Percentiles rank a stretch among this genome's conserved stretches.
These are phyloP conservation scores for Pseudogymnoascus sp. DNA, from an alignment of 2,329 filamentous ascomycete genomes.

Conservation along the genomic window DNA sequence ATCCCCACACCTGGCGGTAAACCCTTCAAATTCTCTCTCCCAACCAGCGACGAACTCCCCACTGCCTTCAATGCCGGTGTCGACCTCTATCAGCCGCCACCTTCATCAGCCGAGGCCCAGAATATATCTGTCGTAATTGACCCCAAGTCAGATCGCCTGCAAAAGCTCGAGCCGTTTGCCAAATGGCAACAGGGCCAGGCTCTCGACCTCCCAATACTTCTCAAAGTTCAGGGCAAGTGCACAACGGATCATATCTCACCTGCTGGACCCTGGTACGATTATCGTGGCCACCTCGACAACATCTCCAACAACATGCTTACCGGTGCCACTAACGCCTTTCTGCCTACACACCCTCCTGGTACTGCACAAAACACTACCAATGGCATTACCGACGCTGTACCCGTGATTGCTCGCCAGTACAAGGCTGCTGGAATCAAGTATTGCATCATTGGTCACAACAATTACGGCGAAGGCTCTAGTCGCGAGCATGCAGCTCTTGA, in stretches of 20 bases:
- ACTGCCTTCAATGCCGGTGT: conserved; percentile 20
- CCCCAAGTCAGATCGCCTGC: conserved; percentile 25
- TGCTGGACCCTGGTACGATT: conserved; percentile 32
- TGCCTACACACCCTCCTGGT: conserved; percentile 21
- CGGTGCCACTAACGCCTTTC: conserved; percentile 28
- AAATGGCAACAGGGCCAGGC: conserved; percentile 19
- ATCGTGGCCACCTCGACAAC: conserved; percentile 32
- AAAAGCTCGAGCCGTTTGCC: conserved; percentile 24
- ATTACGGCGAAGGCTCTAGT: conserved; percentile 23
- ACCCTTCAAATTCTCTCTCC: conserved; percentile 24
- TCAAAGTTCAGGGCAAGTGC: conserved; percentile 32
- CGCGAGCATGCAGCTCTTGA: conserved; percentile 25
- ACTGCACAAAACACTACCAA: conserved; percentile 22
- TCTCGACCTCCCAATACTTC: conserved; percentile 20
- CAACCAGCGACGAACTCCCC: conserved; percentile 24
- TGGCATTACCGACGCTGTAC: conserved; percentile 18
- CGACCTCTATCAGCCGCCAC: conserved; percentile 24
- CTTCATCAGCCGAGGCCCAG: conserved; percentile 16
- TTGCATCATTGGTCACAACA: conserved; percentile 30
- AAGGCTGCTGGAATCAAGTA: conserved; percentile 21
- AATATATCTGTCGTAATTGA: conserved; percentile 23
- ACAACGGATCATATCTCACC: conserved; percentile 34
- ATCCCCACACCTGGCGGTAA: conserved; percentile 13
- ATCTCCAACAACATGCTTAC: conserved; percentile 32
- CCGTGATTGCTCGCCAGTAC: conserved; percentile 23